phyloP scores from a whole-genome alignment of 352 stramenopile genomes.

The Thalassiosira pacifica region DNA sequence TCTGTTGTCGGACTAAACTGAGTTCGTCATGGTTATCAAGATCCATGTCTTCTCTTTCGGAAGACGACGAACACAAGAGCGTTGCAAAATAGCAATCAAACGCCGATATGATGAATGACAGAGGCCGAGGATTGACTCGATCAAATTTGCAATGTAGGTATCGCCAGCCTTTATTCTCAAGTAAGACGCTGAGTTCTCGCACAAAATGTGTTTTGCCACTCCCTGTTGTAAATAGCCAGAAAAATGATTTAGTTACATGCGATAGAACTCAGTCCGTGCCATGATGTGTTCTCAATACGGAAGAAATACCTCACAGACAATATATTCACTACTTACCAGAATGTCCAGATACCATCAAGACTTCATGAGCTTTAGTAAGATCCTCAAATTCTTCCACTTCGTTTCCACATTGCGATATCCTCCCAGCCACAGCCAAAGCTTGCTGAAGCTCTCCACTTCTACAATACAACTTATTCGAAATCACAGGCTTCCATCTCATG shows the following conservation, averaged over 20 bases:
- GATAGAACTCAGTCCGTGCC: too few species aligned
- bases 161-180: slow-evolving; percentile 34
- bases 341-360: slow-evolving; percentile 39
- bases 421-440: slow-evolving; percentile 4
- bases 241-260: too few species aligned
- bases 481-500: slow-evolving; percentile 6
- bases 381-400: background rate
- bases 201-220: slow-evolving; percentile 40
- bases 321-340: too few species aligned
- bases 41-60: too few species aligned
- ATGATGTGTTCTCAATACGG: too few species aligned
- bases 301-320: too few species aligned
- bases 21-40: too few species aligned
- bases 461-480: slow-evolving; percentile 32
- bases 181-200: slow-evolving; percentile 9
- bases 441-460: slow-evolving; percentile 21
- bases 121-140: background rate
- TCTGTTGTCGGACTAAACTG: background rate
- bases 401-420: background rate
- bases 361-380: background rate
- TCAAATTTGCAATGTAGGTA: slow-evolving; percentile 53
- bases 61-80: too few species aligned
- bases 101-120: slow-evolving; percentile 30
- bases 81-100: slow-evolving; percentile 45
- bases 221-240: too few species aligned